A percentile compares a stretch with the other conserved stretches of the same genome.
These are phyloP conservation scores for Diaporthe amygdali DNA, from an alignment of 2,329 filamentous ascomycete genomes.

Conservation along the genomic window DNA sequence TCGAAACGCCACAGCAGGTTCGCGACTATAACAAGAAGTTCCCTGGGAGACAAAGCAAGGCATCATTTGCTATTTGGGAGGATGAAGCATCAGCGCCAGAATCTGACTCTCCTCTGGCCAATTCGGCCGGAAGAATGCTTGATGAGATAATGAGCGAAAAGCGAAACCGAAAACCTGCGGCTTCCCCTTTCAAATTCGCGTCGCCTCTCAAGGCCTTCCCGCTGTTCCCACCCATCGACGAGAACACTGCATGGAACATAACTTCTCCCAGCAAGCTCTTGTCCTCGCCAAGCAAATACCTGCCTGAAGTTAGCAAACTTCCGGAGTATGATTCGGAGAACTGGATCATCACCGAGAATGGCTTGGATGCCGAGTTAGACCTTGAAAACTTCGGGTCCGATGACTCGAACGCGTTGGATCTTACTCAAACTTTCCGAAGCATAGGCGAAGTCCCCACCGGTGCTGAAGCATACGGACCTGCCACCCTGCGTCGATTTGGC, in stretches of 20 bases:
- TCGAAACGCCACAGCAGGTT: conserved; percentile 23
- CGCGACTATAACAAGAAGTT: conserved; percentile 25
- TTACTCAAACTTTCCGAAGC: conserved; percentile 25
- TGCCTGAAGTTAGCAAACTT: conserved; percentile 37
- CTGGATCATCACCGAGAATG: conserved; percentile 17
- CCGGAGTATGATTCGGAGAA: conserved; percentile 25
- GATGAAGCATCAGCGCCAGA: conserved; percentile 21
- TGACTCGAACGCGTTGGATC: conserved; percentile 21
- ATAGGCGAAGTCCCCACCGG: conserved; percentile 23
- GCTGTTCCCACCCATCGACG: conserved; percentile 41
- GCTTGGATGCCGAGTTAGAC: conserved; percentile 12
- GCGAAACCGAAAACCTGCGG: conserved; percentile 22
- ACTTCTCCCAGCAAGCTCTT: conserved; percentile 65
- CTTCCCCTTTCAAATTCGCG: conserved; percentile 16
- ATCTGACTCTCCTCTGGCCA: conserved; percentile 22
- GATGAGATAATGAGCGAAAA: conserved; percentile 26
- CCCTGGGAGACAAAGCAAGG: conserved; percentile 19
- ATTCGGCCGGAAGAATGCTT: conserved; percentile 25
- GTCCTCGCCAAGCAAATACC: conserved; percentile 58
- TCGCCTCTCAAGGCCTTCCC: conserved; percentile 24
- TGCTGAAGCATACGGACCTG: conserved; percentile 21
- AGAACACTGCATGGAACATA: conserved; percentile 39
- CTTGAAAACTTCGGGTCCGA: conserved; percentile 19
- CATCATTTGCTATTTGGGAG: conserved; percentile 24
- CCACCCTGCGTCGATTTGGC: conserved; percentile 24